Conservation (phyloP, 768 basidiomycete genomes). For the Lactarius deliciosus region DNA sequence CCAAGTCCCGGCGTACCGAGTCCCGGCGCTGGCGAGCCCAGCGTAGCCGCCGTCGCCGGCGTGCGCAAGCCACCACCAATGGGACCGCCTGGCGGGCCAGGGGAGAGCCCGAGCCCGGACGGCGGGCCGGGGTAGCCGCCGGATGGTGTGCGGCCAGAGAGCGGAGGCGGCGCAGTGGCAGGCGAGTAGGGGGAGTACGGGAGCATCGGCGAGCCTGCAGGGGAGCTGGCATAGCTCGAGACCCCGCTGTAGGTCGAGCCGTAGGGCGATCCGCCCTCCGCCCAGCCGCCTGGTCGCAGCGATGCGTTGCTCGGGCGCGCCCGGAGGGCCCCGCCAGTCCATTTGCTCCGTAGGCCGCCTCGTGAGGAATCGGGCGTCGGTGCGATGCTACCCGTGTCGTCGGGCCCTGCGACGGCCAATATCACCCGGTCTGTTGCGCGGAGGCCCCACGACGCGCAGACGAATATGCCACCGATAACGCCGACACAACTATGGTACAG, state of each 20-base stretch:
- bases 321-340: slow-evolving; percentile 65
- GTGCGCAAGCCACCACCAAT: slow-evolving; percentile 4
- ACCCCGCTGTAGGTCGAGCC: slow-evolving; percentile 5
- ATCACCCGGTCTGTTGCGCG: slow-evolving; percentile 47
- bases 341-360: slow-evolving; percentile 59
- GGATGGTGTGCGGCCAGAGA: slow-evolving; percentile 13
- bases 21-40: slow-evolving; percentile 31
- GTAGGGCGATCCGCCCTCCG: slow-evolving; percentile 51
- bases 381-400: slow-evolving; percentile 66
- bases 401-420: slow-evolving; percentile 53
- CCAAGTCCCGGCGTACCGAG: slow-evolving; percentile 2
- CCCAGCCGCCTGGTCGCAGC: slow-evolving; percentile 40
- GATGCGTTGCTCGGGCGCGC: slow-evolving; percentile 43
- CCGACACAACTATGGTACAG: slow-evolving; percentile 60
- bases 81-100: slow-evolving; percentile 11
- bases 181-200: slow-evolving; percentile 37
- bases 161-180: not conserved
- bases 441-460: slow-evolving; percentile 61
- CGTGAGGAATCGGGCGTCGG: slow-evolving; percentile 59
- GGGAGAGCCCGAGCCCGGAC: slow-evolving; percentile 25
- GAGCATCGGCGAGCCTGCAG: slow-evolving; percentile 35
- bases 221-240: slow-evolving; percentile 39
- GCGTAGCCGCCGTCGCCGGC: slow-evolving; percentile 35
- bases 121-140: slow-evolving; percentile 17
- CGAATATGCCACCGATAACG: slow-evolving; percentile 91